phyloP scores from a whole-genome alignment of 257 asterid genomes.

The Solanum boliviense region DNA sequence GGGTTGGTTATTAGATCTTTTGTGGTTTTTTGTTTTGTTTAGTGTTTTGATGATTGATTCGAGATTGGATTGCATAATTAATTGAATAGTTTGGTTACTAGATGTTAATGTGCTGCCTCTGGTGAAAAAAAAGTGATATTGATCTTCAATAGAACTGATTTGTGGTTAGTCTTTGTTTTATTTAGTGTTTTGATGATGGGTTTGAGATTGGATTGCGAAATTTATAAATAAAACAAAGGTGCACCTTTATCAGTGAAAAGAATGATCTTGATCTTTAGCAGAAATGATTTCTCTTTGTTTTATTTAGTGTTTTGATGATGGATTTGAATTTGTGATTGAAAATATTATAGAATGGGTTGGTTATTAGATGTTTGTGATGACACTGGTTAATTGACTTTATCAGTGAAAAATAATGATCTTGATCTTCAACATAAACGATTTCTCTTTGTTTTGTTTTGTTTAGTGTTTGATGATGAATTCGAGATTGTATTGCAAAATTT shows the following conservation, averaged over 20 bases:
- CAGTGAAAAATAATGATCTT: conserved; percentile 9
- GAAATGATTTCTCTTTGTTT: not conserved
- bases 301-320: not conserved
- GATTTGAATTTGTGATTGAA: not conserved
- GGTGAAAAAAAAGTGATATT: not conserved
- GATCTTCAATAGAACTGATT: not conserved
- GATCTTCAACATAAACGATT: conserved; percentile 13
- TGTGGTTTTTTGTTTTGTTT: not conserved
- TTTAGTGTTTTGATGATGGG: too few relatives aligned
- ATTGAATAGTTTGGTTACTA: not conserved
- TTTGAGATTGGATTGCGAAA: too few relatives aligned
- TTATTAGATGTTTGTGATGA: not conserved
- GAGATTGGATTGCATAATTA: not conserved
- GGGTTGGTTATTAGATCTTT: not conserved
- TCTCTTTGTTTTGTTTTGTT: not conserved
- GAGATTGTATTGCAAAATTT: not conserved
- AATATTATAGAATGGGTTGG: not conserved
- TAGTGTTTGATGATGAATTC: not conserved
- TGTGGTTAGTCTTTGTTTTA: too few relatives aligned
- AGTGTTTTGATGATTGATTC: not conserved
- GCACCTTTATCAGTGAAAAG: too few relatives aligned
- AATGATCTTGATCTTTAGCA: not conserved
- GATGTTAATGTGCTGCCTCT: not conserved
- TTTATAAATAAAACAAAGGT: too few relatives aligned
- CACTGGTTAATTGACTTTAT: not conserved